Conservation (phyloP, 1,284 basidiomycete genomes). For the Puccinia hordei region DNA sequence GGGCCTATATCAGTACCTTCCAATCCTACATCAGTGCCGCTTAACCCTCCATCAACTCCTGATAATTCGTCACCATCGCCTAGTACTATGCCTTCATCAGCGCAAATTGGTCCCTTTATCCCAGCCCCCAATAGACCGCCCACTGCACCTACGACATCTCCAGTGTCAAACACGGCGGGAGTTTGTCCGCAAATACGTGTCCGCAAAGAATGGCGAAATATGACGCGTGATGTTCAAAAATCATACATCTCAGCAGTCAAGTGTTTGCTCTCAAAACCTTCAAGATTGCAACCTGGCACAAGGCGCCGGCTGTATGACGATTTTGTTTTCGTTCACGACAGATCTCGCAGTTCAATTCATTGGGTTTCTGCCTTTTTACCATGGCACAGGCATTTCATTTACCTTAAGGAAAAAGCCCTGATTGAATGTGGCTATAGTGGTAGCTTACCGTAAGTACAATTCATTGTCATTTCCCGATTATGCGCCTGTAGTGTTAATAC, state of each 20-base stretch:
- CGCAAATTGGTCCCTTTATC: background rate
- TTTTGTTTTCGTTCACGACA: slow-evolving; percentile 45
- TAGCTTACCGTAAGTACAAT: slow-evolving; percentile 31
- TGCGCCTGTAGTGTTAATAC: background rate
- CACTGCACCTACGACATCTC: background rate
- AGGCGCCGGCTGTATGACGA: slow-evolving; percentile 29
- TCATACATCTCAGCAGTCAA: slow-evolving; percentile 37
- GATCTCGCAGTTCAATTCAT: slow-evolving; percentile 26
- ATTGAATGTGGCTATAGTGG: slow-evolving; percentile 37
- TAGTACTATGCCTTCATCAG: too few relatives aligned
- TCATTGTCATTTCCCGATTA: background rate
- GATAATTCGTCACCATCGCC: background rate
- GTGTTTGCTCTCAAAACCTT: slow-evolving; percentile 34
- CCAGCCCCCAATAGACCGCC: background rate
- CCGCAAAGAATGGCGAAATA: slow-evolving; percentile 44
- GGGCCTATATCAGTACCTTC: too few relatives aligned
- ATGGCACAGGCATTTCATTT: slow-evolving; percentile 50
- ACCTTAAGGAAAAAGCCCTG: slow-evolving; percentile 40
- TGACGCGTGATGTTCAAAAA: slow-evolving; percentile 14
- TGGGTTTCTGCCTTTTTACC: slow-evolving; percentile 39
- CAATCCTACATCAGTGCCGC: background rate
- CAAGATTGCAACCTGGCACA: slow-evolving; percentile 11
- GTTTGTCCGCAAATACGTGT: slow-evolving; percentile 13
- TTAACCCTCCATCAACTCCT: too few relatives aligned
- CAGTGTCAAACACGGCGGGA: background rate